A percentile compares a stretch with the other conserved stretches of the same genome.
Conservation (phyloP, 108 stramenopile species). For the Seminavis robusta region DNA sequence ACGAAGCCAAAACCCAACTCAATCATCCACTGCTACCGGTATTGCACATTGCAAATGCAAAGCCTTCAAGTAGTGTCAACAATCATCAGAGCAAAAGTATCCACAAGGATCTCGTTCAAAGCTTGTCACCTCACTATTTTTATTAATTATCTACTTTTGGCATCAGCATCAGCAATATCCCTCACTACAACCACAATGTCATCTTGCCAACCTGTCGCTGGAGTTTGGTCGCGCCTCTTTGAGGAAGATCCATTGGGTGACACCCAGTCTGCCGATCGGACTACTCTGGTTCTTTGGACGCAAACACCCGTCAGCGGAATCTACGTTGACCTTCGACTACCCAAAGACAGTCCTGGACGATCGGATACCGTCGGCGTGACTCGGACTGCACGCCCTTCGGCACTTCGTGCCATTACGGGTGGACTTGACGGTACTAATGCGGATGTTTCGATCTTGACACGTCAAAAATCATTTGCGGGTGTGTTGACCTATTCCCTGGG, state of each 20-base stretch:
- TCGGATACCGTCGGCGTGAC: neutral
- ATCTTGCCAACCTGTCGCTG: too few species aligned
- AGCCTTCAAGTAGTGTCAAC: too few species aligned
- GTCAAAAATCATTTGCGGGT: slow-evolving; percentile 51
- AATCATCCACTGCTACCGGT: too few species aligned
- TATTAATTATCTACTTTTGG: too few species aligned
- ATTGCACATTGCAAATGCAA: too few species aligned
- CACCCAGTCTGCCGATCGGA: slow-evolving; percentile 23
- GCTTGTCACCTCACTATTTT: too few species aligned
- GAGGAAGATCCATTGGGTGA: slow-evolving; percentile 55
- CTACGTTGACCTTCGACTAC: slow-evolving; percentile 45
- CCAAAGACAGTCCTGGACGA: slow-evolving; percentile 22
- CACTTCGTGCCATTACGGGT: slow-evolving; percentile 14
- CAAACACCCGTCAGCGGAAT: slow-evolving; percentile 40
- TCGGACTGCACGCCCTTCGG: slow-evolving; percentile 8
- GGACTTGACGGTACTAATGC: slow-evolving; percentile 1
- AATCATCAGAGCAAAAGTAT: too few species aligned
- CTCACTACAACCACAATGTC: too few species aligned
- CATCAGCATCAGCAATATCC: too few species aligned
- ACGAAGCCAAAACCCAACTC: too few species aligned
- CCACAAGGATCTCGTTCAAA: too few species aligned
- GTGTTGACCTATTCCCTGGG: slow-evolving; percentile 10
- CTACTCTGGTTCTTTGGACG: slow-evolving; percentile 46
- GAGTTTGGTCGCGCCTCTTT: slow-evolving; percentile 42
- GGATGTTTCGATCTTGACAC: slow-evolving; percentile 9